Base-by-base conservation (phyloP, 179 eudicot genomes). In the Actinidia polygama region DNA sequence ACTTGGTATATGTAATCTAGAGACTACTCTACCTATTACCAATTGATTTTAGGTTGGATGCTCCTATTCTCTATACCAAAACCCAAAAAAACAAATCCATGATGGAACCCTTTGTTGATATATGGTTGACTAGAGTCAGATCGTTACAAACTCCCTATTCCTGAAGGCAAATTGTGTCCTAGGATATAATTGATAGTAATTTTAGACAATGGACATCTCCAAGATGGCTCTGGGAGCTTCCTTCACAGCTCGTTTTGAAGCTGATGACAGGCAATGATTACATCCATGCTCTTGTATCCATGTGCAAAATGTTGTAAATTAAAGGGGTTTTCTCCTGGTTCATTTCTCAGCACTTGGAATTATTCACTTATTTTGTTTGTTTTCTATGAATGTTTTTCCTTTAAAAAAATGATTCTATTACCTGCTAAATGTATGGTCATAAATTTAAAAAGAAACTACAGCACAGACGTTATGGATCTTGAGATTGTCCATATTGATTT, bases 211-310 rank as follows among this genome's bases (percentile, higher is more conserved):
- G 99, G 95, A 97, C 84, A 97, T 97, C 79, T 97, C 98, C 15
- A 97, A 97, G 89, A 97, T 97, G 98, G 83, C 94, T 44, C 76
- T 98, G 3, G 99, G 92, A 47, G 96, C 98, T 84, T 97, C 99
- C 73, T 97, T 97, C 89, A 91, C 92, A 11, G 99, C 94, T 61
- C 98, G 98, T 46, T 97, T 97, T 81, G 36, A 97, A 90, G 89
- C 95, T 97, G 50, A 90, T 94, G 61, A 98, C 98, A 40, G 95
- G 98, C 51, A 94, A 94, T 74, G 98, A 97, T 85, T 97, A 94
- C 83, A 92, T 97, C 66, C 99, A 97, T 82, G 99, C 99, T 79
- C 91, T 97, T 62, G 99, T 97, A 26, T 98, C 99, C 71, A 97
- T 79, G 99, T 97, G 26, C 97, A 2, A 86, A 85, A 85, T 96